A percentile compares a stretch with the other conserved stretches of the same genome.
These are phyloP conservation scores for Solanum clarkiae DNA, from an alignment of 257 asterid species.

Conservation along the genomic window DNA sequence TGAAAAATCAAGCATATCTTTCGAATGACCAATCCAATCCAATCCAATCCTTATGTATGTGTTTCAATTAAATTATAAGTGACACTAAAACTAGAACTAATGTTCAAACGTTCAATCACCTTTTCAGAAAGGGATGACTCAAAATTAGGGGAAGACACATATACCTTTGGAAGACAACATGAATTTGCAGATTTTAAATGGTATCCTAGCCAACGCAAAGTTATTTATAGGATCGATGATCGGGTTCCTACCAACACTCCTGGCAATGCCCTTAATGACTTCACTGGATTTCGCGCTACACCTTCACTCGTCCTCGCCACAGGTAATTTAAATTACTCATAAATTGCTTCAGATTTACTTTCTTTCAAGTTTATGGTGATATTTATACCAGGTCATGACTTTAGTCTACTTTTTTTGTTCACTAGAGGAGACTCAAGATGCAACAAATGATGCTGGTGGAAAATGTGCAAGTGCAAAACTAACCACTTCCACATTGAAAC, in stretches of 20 bases:
- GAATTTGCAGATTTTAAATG: conserved; percentile 15
- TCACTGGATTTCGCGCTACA: conserved; percentile 6
- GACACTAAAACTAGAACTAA: conserved; percentile 1
- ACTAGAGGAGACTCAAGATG: conserved; percentile 7
- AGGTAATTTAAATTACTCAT: background rate
- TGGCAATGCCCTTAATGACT: conserved; percentile 8
- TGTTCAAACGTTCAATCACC: conserved; percentile 9
- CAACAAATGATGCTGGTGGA: background rate
- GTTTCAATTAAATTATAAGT: background rate
- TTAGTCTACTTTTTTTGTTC: background rate
- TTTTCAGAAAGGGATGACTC: background rate
- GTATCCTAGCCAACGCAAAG: conserved; percentile 7
- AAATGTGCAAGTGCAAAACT: background rate
- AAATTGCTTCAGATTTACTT: too few relatives aligned
- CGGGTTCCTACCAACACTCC: background rate
- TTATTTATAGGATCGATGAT: conserved; percentile 2
- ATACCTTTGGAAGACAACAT: conserved; percentile 3
- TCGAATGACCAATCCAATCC: background rate
- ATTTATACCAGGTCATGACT: background rate
- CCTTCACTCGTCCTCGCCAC: background rate
- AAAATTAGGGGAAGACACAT: background rate
- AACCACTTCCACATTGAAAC: background rate
- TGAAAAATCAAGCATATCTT: background rate
- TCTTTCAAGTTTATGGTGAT: background rate
- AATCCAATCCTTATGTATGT: background rate